Percentiles rank a stretch among this genome's conserved stretches.
phyloP scores from a whole-genome alignment of 805 yeast species.

The Candida khao-thaluensis region DNA sequence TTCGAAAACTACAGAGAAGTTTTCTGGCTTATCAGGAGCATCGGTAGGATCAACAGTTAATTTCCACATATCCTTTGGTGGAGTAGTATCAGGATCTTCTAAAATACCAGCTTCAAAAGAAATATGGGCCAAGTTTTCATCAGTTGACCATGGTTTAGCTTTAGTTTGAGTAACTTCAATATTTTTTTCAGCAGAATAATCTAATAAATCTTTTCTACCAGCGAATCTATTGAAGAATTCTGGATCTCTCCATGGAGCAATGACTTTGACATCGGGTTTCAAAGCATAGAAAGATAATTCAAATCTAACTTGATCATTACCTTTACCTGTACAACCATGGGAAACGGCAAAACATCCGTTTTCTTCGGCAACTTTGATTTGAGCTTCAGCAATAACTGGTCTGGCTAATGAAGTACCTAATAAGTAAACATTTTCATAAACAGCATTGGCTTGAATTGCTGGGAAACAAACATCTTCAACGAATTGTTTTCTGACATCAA shows the following conservation, averaged over 20 bases:
- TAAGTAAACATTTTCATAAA: constrained; percentile 94
- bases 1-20: constrained; percentile 74
- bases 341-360: constrained; percentile 98
- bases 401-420: constrained; percentile 98
- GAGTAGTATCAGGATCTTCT: constrained; percentile 98
- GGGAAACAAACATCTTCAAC: constrained; percentile 95
- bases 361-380: constrained; percentile 92
- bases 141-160: constrained; percentile 99
- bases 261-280: constrained; percentile 93
- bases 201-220: constrained; percentile 95
- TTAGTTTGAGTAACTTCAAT: constrained; percentile 97
- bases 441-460: constrained; percentile 96
- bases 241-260: constrained; percentile 99
- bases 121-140: constrained; percentile 98
- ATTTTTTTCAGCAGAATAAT: constrained; percentile 86
- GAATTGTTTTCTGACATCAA: constrained; percentile 92
- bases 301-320: constrained; percentile 98
- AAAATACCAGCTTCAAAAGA: constrained; percentile 99
- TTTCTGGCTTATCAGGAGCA: constrained; percentile 93
- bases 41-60: constrained; percentile 92
- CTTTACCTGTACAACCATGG: constrained; percentile 99
- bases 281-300: constrained; percentile 96
- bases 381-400: constrained; percentile 98
- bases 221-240: constrained; percentile 92
- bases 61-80: constrained; percentile 99